A percentile compares a stretch with the other conserved stretches of the same genome.
phyloP scores from a whole-genome alignment of 2,329 filamentous ascomycete species.

The Fusarium verticillioides region DNA sequence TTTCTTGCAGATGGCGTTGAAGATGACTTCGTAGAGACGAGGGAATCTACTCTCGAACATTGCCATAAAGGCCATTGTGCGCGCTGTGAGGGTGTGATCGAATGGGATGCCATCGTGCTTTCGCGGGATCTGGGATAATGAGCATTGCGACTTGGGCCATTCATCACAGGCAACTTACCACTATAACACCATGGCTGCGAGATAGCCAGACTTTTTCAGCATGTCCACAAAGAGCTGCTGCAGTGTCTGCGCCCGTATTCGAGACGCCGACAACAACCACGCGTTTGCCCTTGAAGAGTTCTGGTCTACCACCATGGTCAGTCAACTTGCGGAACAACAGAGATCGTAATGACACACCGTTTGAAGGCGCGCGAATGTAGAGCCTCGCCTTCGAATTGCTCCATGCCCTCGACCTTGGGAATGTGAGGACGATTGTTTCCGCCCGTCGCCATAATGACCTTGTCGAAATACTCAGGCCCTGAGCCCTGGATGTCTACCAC shows the following conservation, averaged over 20 bases:
- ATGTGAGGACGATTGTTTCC: constrained; percentile 50
- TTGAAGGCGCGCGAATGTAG: constrained; percentile 54
- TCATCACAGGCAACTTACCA: constrained; percentile 43
- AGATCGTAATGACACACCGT: constrained; percentile 27
- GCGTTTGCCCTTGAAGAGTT: constrained; percentile 52
- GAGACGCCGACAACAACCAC: constrained; percentile 58
- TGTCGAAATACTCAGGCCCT: constrained; percentile 48
- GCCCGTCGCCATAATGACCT: constrained; percentile 50
- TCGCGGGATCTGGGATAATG: constrained; percentile 40
- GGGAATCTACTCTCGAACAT: constrained; percentile 45
- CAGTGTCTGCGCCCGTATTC: constrained; percentile 49
- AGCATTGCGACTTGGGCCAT: not conserved
- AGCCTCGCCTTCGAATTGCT: constrained; percentile 52
- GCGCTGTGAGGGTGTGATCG: constrained; percentile 50
- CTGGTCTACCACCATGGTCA: constrained; percentile 18
- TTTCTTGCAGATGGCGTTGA: constrained; percentile 39
- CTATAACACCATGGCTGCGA: constrained; percentile 52
- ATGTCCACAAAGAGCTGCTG: constrained; percentile 47
- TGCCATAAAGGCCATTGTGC: constrained; percentile 46
- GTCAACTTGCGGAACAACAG: fast-evolving
- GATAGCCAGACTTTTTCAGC: constrained; percentile 55
- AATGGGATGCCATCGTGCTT: constrained; percentile 49
- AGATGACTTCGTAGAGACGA: constrained; percentile 31
- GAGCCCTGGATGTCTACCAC: constrained; percentile 43
- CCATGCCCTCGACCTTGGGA: constrained; percentile 50